Percentiles rank a stretch among this genome's conserved stretches.
Evolutionary conservation across 1,284 basidiomycete species (phyloP).

Genomic region (Boletellus deceptivus): DNA sequence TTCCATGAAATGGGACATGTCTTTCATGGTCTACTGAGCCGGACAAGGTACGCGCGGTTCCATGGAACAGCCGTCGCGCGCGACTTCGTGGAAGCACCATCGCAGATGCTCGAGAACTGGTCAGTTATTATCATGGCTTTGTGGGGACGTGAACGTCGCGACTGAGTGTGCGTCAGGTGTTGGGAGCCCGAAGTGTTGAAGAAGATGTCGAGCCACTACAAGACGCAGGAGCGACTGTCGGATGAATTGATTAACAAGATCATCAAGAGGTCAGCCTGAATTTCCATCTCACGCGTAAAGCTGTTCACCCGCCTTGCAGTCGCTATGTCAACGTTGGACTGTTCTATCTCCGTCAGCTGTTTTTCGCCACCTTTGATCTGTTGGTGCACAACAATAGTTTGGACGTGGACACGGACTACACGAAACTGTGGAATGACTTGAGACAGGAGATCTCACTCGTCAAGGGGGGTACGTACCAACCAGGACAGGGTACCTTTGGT

Average conservation of each 20-base stretch:
- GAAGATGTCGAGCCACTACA: constrained; percentile 68
- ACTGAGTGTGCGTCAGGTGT: constrained; percentile 44
- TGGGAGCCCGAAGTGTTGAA: constrained; percentile 77
- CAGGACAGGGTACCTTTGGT: constrained; percentile 52
- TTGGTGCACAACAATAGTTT: constrained; percentile 70
- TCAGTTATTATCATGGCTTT: constrained; percentile 24
- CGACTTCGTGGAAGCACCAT: constrained; percentile 86
- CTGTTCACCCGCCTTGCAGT: constrained; percentile 34
- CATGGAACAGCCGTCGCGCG: constrained; percentile 76
- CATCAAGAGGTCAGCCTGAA: constrained; percentile 61
- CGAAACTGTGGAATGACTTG: constrained; percentile 69
- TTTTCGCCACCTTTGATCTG: constrained; percentile 78
- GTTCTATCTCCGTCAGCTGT: constrained; percentile 74
- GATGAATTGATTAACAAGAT: constrained; percentile 73
- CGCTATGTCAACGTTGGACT: constrained; percentile 80
- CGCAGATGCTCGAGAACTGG: constrained; percentile 92
- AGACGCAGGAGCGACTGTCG: constrained; percentile 70
- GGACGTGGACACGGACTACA: constrained; percentile 53
- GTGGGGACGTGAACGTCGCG: neutral
- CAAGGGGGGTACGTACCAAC: constrained; percentile 48
- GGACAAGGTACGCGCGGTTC: constrained; percentile 73
- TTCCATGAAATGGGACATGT: constrained; percentile 88
- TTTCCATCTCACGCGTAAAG: neutral
- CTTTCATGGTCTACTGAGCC: constrained; percentile 77
- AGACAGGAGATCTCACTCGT: constrained; percentile 67